Conservation (phyloP, 1,284 basidiomycete genomes). For the Rhodotorula sp. region DNA sequence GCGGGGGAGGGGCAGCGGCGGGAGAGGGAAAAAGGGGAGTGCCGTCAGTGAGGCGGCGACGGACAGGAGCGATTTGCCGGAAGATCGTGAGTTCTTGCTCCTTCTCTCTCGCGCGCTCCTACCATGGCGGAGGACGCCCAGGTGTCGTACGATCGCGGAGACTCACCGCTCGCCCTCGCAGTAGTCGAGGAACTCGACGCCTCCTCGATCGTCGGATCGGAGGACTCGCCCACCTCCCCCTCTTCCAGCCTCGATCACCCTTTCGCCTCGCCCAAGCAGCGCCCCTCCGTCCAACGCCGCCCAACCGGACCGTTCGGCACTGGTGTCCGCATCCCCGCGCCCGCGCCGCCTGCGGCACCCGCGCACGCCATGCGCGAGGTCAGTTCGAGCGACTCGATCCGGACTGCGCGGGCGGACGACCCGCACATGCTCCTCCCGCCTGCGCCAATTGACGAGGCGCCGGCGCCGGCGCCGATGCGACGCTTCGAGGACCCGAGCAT, state of each 20-base stretch:
- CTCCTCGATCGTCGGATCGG: not conserved
- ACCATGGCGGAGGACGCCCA: too few relatives aligned
- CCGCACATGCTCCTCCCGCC: not conserved
- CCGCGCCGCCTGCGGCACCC: too few relatives aligned
- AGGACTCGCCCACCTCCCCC: not conserved
- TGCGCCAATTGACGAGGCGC: not conserved
- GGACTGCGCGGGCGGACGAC: slow-evolving; percentile 37
- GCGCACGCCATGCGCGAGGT: slow-evolving; percentile 35
- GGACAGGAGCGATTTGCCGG: slow-evolving; percentile 32
- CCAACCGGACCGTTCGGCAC: slow-evolving; percentile 14
- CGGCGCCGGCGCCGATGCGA: not conserved
- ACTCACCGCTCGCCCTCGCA: not conserved
- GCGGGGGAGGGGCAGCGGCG: not conserved
- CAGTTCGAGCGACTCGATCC: slow-evolving; percentile 42
- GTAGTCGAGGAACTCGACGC: slow-evolving; percentile 28
- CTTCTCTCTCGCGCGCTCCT: too few relatives aligned
- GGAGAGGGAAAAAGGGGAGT: not conserved
- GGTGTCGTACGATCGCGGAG: not conserved
- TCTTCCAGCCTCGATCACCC: not conserved
- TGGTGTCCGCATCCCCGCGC: slow-evolving; percentile 16
- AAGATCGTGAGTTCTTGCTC: slow-evolving; percentile 20
- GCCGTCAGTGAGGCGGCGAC: not conserved
- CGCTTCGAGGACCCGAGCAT: slow-evolving; percentile 28
- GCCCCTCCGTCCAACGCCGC: not conserved
- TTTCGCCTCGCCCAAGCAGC: not conserved